Percentiles rank a stretch among this genome's conserved stretches.
Conservation (phyloP, 2,329 filamentous ascomycete species). For the Davidsoniella eucalypti region DNA sequence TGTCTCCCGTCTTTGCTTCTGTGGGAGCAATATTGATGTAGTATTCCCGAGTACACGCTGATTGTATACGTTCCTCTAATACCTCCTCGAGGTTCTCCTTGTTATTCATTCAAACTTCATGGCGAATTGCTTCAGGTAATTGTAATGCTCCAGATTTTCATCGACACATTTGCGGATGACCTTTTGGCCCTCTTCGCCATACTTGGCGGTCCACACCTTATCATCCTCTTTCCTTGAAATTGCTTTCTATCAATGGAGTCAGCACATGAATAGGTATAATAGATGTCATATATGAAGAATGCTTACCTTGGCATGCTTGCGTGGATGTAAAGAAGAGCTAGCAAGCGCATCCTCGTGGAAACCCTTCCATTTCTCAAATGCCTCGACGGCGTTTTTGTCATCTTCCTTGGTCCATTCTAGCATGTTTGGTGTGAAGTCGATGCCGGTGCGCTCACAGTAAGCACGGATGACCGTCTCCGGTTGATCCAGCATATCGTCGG, state of each 20-base stretch:
- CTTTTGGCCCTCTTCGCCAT: constrained; percentile 52
- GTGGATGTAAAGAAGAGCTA: constrained; percentile 58
- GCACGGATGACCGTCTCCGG: constrained; percentile 58
- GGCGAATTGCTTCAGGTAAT: constrained; percentile 66
- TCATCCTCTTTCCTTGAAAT: constrained; percentile 51
- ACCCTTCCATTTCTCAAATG: constrained; percentile 93
- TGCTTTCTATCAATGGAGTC: constrained; percentile 29
- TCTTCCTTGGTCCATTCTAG: constrained; percentile 67
- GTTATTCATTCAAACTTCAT: constrained; percentile 33
- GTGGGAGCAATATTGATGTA: no score
- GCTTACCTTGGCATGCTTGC: constrained; percentile 45
- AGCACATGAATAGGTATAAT: not conserved
- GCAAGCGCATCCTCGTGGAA: constrained; percentile 92
- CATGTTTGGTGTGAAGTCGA: constrained; percentile 64
- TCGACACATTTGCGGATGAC: constrained; percentile 55
- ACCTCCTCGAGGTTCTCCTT: no score
- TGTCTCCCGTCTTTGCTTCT: no score
- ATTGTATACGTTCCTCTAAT: no score
- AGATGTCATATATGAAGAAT: not conserved
- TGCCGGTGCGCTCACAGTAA: constrained; percentile 67
- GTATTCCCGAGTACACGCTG: no score
- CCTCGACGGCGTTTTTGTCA: constrained; percentile 52
- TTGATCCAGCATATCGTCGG: constrained; percentile 81
- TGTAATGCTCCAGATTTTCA: constrained; percentile 57
- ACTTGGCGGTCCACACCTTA: constrained; percentile 57